Evolutionary conservation across 805 yeast genomes (phyloP).

Genomic region (Saturnispora ahearnii): DNA sequence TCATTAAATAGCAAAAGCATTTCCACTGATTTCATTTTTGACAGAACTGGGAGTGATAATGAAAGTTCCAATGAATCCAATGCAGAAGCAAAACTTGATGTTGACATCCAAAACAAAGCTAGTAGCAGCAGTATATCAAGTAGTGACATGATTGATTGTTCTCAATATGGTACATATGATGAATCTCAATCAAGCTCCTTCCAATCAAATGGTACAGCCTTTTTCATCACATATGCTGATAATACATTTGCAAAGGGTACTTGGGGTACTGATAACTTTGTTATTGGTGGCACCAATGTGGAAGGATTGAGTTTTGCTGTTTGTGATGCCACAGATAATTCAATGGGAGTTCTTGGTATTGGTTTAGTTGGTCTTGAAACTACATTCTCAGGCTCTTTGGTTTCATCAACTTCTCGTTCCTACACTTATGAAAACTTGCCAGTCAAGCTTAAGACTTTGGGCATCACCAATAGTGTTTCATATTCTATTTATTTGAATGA

Average conservation of each 20-base stretch:
- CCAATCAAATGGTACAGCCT: constrained; percentile 32
- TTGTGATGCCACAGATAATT: constrained; percentile 54
- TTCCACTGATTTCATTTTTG: background rate
- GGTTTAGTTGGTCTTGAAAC: constrained; percentile 63
- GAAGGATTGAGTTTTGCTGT: constrained; percentile 60
- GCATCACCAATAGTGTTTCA: constrained; percentile 42
- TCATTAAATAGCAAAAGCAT: constrained; percentile 9
- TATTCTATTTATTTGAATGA: constrained; percentile 57
- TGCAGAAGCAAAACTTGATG: background rate
- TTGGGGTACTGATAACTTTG: constrained; percentile 58
- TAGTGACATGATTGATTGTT: constrained; percentile 29
- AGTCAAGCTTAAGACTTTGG: constrained; percentile 43
- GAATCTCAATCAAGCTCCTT: constrained; percentile 32
- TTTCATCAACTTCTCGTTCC: constrained; percentile 5
- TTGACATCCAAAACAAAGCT: constrained; percentile 3
- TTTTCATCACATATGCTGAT: constrained; percentile 41
- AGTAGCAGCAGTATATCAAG: background rate
- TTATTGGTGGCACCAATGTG: constrained; percentile 40
- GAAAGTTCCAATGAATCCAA: background rate
- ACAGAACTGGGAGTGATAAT: background rate
- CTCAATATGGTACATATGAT: constrained; percentile 40
- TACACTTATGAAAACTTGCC: constrained; percentile 63
- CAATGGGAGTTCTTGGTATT: constrained; percentile 65
- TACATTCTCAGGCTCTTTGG: constrained; percentile 29
- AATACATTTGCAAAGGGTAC: constrained; percentile 37